Percentiles rank a stretch among this genome's conserved stretches.
phyloP scores from a whole-genome alignment of 2,329 filamentous ascomycete species.

The Dothistroma septosporum region DNA sequence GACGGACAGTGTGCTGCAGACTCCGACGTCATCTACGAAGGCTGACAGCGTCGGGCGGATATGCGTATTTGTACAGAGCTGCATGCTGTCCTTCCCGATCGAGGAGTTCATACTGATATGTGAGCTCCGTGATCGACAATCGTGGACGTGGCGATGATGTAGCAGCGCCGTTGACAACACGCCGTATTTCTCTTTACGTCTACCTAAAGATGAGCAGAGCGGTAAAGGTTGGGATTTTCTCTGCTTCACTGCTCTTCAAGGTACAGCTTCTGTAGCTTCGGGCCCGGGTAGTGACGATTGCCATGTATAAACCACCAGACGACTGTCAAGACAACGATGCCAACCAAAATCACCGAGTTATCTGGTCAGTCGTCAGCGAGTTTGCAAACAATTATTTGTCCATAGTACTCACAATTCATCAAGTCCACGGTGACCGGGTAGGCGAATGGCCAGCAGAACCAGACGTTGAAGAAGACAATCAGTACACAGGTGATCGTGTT shows the following conservation, averaged over 20 bases:
- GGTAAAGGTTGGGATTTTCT: no score
- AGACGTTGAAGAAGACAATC: constrained; percentile 37
- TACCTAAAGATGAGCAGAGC: no score
- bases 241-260: constrained; percentile 6
- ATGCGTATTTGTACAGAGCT: neutral
- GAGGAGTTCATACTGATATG: neutral
- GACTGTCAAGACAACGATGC: constrained; percentile 45
- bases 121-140: neutral
- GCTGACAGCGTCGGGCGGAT: neutral
- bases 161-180: no score
- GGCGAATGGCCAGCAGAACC: constrained; percentile 36
- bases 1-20: neutral
- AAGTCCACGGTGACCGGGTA: constrained; percentile 27
- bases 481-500: constrained; percentile 33
- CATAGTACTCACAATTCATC: constrained; percentile 38
- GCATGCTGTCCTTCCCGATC: neutral
- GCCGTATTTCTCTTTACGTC: no score
- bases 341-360: constrained; percentile 54
- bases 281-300: constrained; percentile 47
- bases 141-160: neutral
- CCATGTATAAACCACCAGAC: constrained; percentile 52
- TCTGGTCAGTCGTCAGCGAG: constrained; percentile 40
- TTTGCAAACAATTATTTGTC: neutral
- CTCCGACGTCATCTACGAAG: neutral
- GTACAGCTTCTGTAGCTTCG: constrained; percentile 48